These are phyloP conservation scores for Plasmopara viticola DNA, from an alignment of 352 stramenopile genomes.

Conservation along the genomic window DNA sequence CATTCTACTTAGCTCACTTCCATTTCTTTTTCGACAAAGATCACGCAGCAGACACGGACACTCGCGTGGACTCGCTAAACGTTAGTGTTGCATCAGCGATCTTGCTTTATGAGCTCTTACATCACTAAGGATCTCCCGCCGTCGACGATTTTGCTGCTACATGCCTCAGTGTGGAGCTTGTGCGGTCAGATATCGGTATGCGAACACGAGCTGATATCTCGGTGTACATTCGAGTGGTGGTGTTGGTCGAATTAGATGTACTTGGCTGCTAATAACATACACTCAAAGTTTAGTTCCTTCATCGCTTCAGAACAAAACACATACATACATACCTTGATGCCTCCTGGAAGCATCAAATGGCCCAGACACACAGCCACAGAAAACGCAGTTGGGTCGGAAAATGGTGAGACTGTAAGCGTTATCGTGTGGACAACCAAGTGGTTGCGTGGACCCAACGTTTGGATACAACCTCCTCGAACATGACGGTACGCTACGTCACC, in stretches of 20 bases:
- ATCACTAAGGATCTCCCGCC: slow-evolving; percentile 32
- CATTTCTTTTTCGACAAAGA: slow-evolving; percentile 10
- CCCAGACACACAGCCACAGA: slow-evolving; percentile 33
- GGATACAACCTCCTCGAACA: slow-evolving; percentile 23
- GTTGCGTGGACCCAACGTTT: slow-evolving; percentile 8
- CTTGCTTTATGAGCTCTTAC: slow-evolving; percentile 72
- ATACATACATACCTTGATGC: slow-evolving; percentile 20
- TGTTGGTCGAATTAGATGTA: slow-evolving; percentile 5
- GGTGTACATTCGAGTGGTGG: slow-evolving; percentile 15
- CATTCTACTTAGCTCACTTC: background rate
- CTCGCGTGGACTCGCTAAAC: slow-evolving; percentile 75
- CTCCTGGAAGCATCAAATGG: slow-evolving; percentile 25
- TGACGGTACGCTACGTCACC: slow-evolving; percentile 32
- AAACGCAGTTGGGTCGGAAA: slow-evolving; percentile 52
- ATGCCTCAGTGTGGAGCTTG: slow-evolving; percentile 30
- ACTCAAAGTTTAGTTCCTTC: slow-evolving; percentile 8
- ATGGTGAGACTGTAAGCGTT: slow-evolving; percentile 34
- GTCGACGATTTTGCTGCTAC: slow-evolving; percentile 7
- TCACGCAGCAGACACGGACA: slow-evolving; percentile 49
- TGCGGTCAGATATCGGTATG: slow-evolving; percentile 20
- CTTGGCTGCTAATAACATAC: slow-evolving; percentile 6
- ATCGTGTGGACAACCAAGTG: slow-evolving; percentile 32
- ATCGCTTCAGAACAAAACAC: background rate
- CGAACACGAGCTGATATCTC: slow-evolving; percentile 22
- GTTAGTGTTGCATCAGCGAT: slow-evolving; percentile 72